Conservation (phyloP, 441 rosid species). For the Corymbia calophylla region DNA sequence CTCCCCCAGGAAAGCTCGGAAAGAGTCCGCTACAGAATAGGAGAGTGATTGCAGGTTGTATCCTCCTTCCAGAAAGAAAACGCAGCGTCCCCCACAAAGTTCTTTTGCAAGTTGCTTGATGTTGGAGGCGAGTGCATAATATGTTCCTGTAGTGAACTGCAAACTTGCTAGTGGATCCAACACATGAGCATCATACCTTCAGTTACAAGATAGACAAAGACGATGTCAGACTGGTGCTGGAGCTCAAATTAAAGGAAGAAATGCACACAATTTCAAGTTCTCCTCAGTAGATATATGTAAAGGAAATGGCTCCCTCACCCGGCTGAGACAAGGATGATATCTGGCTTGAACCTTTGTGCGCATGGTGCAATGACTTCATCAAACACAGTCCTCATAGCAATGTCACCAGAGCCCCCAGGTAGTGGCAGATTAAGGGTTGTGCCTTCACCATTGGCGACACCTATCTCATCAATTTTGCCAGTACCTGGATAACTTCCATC, state of each 20-base stretch:
- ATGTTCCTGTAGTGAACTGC: slow-evolving; percentile 86
- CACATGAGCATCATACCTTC: slow-evolving; percentile 76
- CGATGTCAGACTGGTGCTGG: not conserved
- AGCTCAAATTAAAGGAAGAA: not conserved
- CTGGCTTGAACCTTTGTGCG: slow-evolving; percentile 87
- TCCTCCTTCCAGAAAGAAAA: slow-evolving; percentile 94
- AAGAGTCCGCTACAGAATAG: slow-evolving; percentile 79
- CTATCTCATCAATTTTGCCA: slow-evolving; percentile 70
- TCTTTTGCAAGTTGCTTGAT: slow-evolving; percentile 80
- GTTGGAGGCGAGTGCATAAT: slow-evolving; percentile 64
- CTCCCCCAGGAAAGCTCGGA: slow-evolving; percentile 84
- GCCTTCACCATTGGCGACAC: slow-evolving; percentile 86
- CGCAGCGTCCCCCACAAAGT: slow-evolving; percentile 79
- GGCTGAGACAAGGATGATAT: slow-evolving; percentile 88
- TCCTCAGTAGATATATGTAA: not conserved
- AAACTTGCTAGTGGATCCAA: slow-evolving; percentile 83
- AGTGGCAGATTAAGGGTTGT: slow-evolving; percentile 78
- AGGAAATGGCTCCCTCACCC: slow-evolving; percentile 42
- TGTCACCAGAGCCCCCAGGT: slow-evolving; percentile 93
- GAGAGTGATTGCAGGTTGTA: slow-evolving; percentile 90
- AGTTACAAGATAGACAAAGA: not conserved
- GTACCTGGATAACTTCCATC: slow-evolving; percentile 97
- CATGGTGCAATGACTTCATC: slow-evolving; percentile 88
- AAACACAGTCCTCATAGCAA: slow-evolving; percentile 75
- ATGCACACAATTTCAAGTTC: not conserved